Evolutionary conservation across 768 basidiomycete species (phyloP), one percentile per base, ranked within the genome.

Genomic region (Cantharellus anzutake): DNA sequence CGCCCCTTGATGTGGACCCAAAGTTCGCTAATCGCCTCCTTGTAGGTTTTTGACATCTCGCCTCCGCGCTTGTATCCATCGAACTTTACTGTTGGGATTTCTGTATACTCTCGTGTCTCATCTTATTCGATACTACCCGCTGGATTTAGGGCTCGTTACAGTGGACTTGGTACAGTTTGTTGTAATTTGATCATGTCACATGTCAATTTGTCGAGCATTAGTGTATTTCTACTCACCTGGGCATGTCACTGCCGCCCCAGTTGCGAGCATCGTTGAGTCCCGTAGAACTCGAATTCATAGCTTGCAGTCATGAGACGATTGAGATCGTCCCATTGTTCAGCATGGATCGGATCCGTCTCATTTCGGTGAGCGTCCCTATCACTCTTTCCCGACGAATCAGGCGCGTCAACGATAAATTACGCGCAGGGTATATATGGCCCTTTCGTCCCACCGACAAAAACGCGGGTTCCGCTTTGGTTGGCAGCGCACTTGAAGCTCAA

Each of bases 401-500:
- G 29, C 44, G 44, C 44, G 29, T 29, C 44, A 48, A 11, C 44
- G 11, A 48, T 48, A 29, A 29, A 29, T 11, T 48, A 29, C 11
- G 11, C 44, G 29, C 29, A 96, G 91, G 92, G 90, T 58, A 83
- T 84, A 58, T 96, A 90, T 65, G 96, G 96, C 2, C 94, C 96
- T 20, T 79, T 99, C 58, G 76, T 83, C 3, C 93, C 96, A 1
- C 94, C 94, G 3, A 78, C 80, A 60, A 85, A 86, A 69, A 77
- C 83, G 42, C 78, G 78, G 64, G 80, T 98, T n/a, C 96, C 96
- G 0, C 73, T 98, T 2, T 99, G 96, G 96, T 83, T 99, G 75
- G 96, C 94, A 0, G 73, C 87, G 2, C 90, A 94, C 67, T 74
- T 98, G 56, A 99, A 99, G 72, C 69, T 83, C 67, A 96, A 97